Base-by-base conservation (phyloP, 2,329 filamentous ascomycete species). In the Talaromyces atroroseus region DNA sequence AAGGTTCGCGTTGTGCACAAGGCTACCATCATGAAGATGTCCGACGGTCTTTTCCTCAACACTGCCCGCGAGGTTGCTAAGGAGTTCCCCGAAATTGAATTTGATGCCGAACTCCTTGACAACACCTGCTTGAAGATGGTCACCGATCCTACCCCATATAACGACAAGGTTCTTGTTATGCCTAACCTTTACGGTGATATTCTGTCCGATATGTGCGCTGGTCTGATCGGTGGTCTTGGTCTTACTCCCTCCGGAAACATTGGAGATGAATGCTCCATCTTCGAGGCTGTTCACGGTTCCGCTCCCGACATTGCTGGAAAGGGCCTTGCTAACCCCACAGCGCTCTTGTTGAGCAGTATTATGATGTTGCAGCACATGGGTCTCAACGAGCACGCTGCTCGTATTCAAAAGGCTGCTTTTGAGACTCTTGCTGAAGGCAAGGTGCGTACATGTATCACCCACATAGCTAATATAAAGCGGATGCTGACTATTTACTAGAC, bases 1-100 rank as follows among this genome's bases (percentile, higher is more conserved):
- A 96, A 96, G 88, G 92, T 97, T 70, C 90, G 92, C 71, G 92
- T 91, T 59, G 92, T 97, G 62, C 94, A 99, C 88, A 99, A 99
- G 85, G 94, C 94, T 75, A 97, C 94, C 72, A 99, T 99, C 81
- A 99, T 99, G 94, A 99, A 99, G 86, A 95, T 96, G 90, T 92
- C 88, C 73, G 94, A 99, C 76, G 94, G 94, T 79, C 89, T 99
- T 61, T 99, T 99, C 86, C 84, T 99, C 66, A 89, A 83, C 76
- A 90, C 88, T 61, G 94, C 88, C 66, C 81, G 86, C 65, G 84
- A 94, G 60, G 85, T 99, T 65, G 82, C 90, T 75, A 95, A 95
- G 85, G 92, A 97, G 73, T 99, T 89, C 84, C 94, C 94, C 62
- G 82, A 86, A 67, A 90, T 99, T 70, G 89, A 96, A 79, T 97